Evolutionary conservation across 1,139 yeast genomes (phyloP).

Genomic region (Magnusiomyces clavatus): DNA sequence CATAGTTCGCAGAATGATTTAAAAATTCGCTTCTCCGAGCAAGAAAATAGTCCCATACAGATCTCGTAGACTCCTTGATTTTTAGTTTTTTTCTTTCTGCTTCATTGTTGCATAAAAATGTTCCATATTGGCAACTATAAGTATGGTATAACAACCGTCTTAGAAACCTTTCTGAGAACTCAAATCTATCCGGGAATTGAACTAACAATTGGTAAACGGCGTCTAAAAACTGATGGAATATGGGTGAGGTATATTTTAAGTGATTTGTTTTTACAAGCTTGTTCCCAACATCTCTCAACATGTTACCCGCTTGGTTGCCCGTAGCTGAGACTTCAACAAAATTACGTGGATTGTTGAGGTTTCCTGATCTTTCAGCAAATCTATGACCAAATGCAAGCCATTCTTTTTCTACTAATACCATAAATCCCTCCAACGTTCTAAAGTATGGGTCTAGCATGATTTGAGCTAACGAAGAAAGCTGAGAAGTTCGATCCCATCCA

Average conservation of each 20-base stretch:
- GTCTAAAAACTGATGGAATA: slow-evolving; percentile 89
- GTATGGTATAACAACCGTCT: slow-evolving; percentile 78
- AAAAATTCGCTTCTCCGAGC: slow-evolving; percentile 67
- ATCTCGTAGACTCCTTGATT: slow-evolving; percentile 47
- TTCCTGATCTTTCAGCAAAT: slow-evolving; percentile 78
- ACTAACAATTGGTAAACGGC: slow-evolving; percentile 71
- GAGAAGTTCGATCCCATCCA: slow-evolving; percentile 98
- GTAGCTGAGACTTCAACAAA: slow-evolving; percentile 22
- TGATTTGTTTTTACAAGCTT: slow-evolving; percentile 23
- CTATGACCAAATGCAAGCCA: slow-evolving; percentile 95
- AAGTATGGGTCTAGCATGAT: slow-evolving; percentile 85
- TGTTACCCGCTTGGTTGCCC: slow-evolving; percentile 33
- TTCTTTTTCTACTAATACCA: slow-evolving; percentile 80
- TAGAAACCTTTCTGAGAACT: slow-evolving; percentile 81
- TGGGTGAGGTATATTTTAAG: slow-evolving; percentile 66
- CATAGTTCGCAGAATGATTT: slow-evolving; percentile 30
- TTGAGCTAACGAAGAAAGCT: slow-evolving; percentile 75
- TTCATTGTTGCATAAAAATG: slow-evolving; percentile 74
- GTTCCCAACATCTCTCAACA: slow-evolving; percentile 31
- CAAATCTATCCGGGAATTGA: slow-evolving; percentile 68
- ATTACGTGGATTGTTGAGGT: slow-evolving; percentile 34
- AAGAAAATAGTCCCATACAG: slow-evolving; percentile 91
- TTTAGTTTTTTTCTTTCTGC: slow-evolving; percentile 44
- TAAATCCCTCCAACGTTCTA: slow-evolving; percentile 81
- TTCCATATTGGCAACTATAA: slow-evolving; percentile 92